Percentiles rank a stretch among this genome's conserved stretches.
Conservation (phyloP, 2,329 filamentous ascomycete genomes). For the Orbilia javanica region DNA sequence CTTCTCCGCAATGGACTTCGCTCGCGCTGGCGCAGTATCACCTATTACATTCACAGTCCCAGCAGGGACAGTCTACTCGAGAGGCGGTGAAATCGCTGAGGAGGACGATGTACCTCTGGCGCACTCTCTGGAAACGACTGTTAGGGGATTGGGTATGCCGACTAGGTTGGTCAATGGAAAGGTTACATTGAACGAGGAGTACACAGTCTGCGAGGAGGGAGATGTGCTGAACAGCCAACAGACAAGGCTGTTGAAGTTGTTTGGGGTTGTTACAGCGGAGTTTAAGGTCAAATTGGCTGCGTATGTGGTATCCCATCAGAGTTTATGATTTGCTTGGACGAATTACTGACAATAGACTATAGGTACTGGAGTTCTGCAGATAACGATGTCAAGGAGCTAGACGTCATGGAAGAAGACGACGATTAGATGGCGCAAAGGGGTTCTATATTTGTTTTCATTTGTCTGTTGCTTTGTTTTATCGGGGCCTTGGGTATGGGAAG, state of each 20-base stretch:
- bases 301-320: constrained; percentile 66
- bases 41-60: constrained; percentile 83
- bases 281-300: constrained; percentile 86
- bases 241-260: constrained; percentile 92
- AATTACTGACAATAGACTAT: constrained; percentile 6
- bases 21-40: constrained; percentile 83
- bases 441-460: constrained; percentile 17
- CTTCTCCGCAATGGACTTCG: constrained; percentile 85
- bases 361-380: constrained; percentile 53
- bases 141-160: constrained; percentile 89
- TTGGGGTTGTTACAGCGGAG: constrained; percentile 89
- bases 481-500: constrained; percentile 32
- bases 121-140: constrained; percentile 88
- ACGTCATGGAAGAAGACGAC: constrained; percentile 56
- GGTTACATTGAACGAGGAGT: constrained; percentile 80
- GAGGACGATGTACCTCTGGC: constrained; percentile 88
- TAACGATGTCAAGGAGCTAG: constrained; percentile 37
- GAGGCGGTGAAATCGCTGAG: constrained; percentile 80
- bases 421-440: constrained; percentile 18
- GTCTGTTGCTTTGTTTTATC: constrained; percentile 24
- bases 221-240: constrained; percentile 89
- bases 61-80: constrained; percentile 81
- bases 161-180: constrained; percentile 89
- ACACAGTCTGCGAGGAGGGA: constrained; percentile 85
- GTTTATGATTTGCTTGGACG: background rate